phyloP scores from a whole-genome alignment of 176 grass and related monocot genomes.

The Phoenix roebelenii region DNA sequence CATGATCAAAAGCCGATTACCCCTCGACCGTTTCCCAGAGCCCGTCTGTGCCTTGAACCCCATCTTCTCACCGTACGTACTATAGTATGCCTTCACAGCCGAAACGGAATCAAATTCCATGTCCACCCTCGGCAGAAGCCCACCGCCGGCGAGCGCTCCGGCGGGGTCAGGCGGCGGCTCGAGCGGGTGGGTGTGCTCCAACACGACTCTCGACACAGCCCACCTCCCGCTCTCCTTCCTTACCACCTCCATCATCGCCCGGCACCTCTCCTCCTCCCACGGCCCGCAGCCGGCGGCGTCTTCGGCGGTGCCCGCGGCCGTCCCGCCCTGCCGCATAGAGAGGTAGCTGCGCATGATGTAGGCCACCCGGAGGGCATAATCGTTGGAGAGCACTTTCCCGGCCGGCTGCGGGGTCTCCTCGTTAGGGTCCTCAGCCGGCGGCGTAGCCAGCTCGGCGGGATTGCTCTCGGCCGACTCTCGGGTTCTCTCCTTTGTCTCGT shows the following conservation, averaged over 20 bases:
- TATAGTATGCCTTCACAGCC: slow-evolving; percentile 32
- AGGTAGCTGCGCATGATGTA: slow-evolving; percentile 32
- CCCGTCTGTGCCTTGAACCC: slow-evolving; percentile 30
- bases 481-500: too few species aligned
- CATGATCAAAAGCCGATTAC: slow-evolving; percentile 25
- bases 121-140: slow-evolving; percentile 22
- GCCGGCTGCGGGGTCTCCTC: background rate
- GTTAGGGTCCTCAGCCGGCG: background rate
- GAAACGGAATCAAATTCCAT: slow-evolving; percentile 42
- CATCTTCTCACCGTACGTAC: slow-evolving; percentile 29
- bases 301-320: background rate
- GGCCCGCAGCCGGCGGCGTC: background rate
- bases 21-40: slow-evolving; percentile 23
- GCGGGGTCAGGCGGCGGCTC: slow-evolving; percentile 20
- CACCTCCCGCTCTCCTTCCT: slow-evolving; percentile 27
- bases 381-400: slow-evolving; percentile 8
- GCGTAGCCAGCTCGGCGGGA: background rate
- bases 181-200: slow-evolving; percentile 29
- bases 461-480: too few species aligned
- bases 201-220: slow-evolving; percentile 23
- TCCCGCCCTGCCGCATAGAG: slow-evolving; percentile 15
- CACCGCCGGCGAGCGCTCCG: slow-evolving; percentile 7
- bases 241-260: slow-evolving; percentile 30
- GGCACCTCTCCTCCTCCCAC: slow-evolving; percentile 9
- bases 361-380: slow-evolving; percentile 17